Conservation (phyloP, 192 early-diverging fungal genomes). For the Podochytrium sp. region DNA sequence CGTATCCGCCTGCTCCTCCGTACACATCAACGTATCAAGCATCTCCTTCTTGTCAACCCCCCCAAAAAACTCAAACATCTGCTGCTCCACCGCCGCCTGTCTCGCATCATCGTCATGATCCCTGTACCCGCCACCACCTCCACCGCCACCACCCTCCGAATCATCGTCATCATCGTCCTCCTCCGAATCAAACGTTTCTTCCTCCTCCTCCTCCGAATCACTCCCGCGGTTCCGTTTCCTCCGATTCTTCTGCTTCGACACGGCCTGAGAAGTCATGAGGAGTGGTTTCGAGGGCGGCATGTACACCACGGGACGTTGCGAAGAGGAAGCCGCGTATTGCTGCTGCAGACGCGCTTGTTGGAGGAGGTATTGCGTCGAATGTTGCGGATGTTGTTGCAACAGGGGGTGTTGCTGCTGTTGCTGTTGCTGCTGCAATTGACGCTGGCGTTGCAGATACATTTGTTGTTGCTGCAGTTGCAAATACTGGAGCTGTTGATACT, state of each 20-base stretch:
- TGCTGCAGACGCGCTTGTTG: neutral
- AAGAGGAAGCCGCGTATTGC: neutral
- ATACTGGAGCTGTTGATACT: neutral
- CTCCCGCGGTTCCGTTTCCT: neutral
- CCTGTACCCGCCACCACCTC: constrained; percentile 39
- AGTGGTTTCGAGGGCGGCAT: too few relatives aligned
- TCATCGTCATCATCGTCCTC: constrained; percentile 59
- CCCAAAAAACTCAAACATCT: constrained; percentile 47
- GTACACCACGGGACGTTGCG: neutral
- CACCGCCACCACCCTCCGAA: constrained; percentile 31
- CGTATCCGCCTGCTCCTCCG: constrained; percentile 48
- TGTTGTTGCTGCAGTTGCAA: neutral
- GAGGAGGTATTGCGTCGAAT: neutral
- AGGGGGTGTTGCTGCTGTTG: too few relatives aligned
- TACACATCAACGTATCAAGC: constrained; percentile 41
- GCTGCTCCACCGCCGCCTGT: constrained; percentile 41
- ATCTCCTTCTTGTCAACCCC: constrained; percentile 37
- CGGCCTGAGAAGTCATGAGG: neutral
- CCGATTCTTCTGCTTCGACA: constrained; percentile 3
- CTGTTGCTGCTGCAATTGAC: too few relatives aligned
- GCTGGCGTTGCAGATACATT: too few relatives aligned
- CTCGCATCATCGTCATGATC: constrained; percentile 32
- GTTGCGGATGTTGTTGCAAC: too few relatives aligned
- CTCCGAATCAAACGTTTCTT: constrained; percentile 35
- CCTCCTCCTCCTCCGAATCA: constrained; percentile 7